Evolutionary conservation across 1,284 basidiomycete genomes (phyloP), one percentile per base, ranked within the genome.

Genomic region (Cystobasidium pallidum): DNA sequence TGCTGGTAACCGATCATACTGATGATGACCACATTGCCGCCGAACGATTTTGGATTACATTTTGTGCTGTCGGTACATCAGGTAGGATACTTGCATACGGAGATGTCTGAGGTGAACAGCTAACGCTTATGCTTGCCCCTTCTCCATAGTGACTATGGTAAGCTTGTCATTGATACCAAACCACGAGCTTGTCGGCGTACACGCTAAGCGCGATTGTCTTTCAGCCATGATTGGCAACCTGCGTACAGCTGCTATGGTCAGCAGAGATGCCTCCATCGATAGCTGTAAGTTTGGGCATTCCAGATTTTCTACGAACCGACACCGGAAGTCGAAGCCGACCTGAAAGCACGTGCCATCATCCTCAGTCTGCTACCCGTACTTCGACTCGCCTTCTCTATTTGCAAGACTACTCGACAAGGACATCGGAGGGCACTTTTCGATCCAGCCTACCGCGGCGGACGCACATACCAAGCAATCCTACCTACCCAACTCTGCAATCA

Each of bases 361-460:
- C 94, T 79, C 91, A 89, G 76, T 94, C 80, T 95, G 92, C 77
- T 85, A 94, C 13, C 93, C 93, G 0, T 86, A 94, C 83, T 96
- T 96, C 79, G 93, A 96, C 81, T 94, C 91, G 3, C 65, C 21
- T 34, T 80, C 80, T 24, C 84, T 96, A 43, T 96, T 95, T 76
- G 92, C 92, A 6, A 86, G 91, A 15, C 91, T 92, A 76, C 84
- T 92, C 3, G 90, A 92, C 82, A 91, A 91, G 78, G 83, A 91
- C 80, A 83, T 91, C 85, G 94, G 93, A n/a, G 93, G 93, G 0
- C 93, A 96, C 80, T 95, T 94, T 80, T 90, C 88, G 4, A 88
- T 95, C 78, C 62, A 73, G 4, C 74, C 78, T 2, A 41, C 47
- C 15, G 74, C 67, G 2, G 36, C 63, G 15, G 58, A 47, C 15